Percentiles rank a stretch among this genome's conserved stretches.
Evolutionary conservation across 164 flowering plant genomes (phyloP).

Genomic region (Magnolia kwangsiensis): DNA sequence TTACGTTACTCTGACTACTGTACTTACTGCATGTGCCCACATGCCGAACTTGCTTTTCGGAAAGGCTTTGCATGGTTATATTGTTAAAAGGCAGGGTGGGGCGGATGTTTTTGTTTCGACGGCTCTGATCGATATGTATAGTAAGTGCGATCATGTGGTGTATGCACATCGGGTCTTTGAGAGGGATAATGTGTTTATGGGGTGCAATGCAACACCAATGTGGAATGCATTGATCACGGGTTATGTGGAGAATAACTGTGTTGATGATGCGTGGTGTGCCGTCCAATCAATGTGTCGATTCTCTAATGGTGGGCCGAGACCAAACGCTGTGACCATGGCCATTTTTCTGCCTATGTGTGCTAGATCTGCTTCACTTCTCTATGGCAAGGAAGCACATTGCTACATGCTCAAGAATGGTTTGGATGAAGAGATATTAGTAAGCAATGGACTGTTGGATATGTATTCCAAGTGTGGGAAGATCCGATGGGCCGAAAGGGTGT

Average conservation of each 20-base stretch:
- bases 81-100: slow-evolving; percentile 8
- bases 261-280: slow-evolving; percentile 20
- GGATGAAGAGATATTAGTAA: slow-evolving; percentile 22
- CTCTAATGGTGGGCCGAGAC: slow-evolving; percentile 10
- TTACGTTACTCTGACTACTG: slow-evolving; percentile 22
- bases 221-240: slow-evolving; percentile 25
- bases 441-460: slow-evolving; percentile 37
- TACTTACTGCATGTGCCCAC: slow-evolving; percentile 22
- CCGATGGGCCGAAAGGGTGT: slow-evolving; percentile 12
- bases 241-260: slow-evolving; percentile 15
- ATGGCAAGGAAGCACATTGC: slow-evolving; percentile 29
- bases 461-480: slow-evolving; percentile 35
- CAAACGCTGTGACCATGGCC: slow-evolving; percentile 33
- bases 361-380: slow-evolving; percentile 19
- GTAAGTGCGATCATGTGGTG: slow-evolving; percentile 18
- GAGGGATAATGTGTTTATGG: background rate
- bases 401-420: slow-evolving; percentile 26
- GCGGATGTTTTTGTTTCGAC: slow-evolving; percentile 21
- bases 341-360: slow-evolving; percentile 30
- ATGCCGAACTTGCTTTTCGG: slow-evolving; percentile 19
- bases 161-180: slow-evolving; percentile 22
- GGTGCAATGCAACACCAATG: slow-evolving; percentile 10
- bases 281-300: slow-evolving; percentile 16
- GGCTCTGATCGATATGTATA: slow-evolving; percentile 29
- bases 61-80: slow-evolving; percentile 25